Conservation (phyloP, 2,329 filamentous ascomycete species). For the Ceratocystis cubensis region DNA sequence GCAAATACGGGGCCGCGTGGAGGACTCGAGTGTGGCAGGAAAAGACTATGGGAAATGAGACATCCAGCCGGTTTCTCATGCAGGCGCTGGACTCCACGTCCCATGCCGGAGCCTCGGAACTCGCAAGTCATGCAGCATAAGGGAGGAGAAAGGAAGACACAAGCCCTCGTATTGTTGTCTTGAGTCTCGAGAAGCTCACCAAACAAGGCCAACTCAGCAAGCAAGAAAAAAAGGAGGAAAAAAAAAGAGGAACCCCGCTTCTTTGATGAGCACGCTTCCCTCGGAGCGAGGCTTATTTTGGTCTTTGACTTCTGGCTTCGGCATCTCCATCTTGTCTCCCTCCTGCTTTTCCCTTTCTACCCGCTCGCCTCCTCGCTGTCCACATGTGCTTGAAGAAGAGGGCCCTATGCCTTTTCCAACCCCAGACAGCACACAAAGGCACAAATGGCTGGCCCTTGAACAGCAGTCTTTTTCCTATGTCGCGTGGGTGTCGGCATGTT, state of each 20-base stretch:
- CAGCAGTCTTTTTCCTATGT: background rate
- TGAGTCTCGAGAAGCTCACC: background rate
- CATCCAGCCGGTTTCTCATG: background rate
- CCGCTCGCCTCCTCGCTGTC: background rate
- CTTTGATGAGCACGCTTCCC: background rate
- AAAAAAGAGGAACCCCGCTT: background rate
- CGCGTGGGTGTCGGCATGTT: background rate
- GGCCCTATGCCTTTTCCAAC: background rate
- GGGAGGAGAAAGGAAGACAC: conserved; percentile 1
- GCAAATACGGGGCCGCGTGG: background rate
- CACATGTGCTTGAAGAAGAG: background rate
- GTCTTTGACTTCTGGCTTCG: background rate
- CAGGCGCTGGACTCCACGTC: background rate
- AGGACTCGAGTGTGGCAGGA: background rate
- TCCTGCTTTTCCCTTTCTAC: background rate
- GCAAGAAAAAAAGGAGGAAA: background rate
- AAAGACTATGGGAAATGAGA: background rate
- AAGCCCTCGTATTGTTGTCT: background rate
- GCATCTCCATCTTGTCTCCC: background rate
- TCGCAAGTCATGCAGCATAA: background rate
- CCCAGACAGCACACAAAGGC: too few species aligned
- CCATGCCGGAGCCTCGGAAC: background rate
- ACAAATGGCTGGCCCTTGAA: too few species aligned
- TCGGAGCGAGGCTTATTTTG: background rate
- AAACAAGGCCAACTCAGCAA: background rate